Evolutionary conservation across 768 basidiomycete genomes (phyloP).

Genomic region (Amylocystis lapponica): DNA sequence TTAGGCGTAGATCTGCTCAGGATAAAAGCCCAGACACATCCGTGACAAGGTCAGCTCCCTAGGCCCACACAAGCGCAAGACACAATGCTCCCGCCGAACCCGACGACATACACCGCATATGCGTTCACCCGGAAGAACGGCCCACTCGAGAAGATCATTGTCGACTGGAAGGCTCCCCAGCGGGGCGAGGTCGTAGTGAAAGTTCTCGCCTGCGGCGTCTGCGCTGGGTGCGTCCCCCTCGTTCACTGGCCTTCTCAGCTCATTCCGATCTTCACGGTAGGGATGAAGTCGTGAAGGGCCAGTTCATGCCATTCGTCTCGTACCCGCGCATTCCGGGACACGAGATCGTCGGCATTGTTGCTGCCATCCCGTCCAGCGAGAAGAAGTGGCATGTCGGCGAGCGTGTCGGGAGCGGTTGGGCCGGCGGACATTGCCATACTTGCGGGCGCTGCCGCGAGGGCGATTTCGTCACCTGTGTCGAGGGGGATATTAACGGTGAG

Average conservation of each 20-base stretch:
- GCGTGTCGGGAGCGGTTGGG: constrained; percentile 27
- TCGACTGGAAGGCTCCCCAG: constrained; percentile 17
- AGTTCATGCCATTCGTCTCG: neutral
- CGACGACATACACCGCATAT: constrained; percentile 13
- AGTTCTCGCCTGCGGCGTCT: constrained; percentile 24
- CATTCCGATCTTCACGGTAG: constrained; percentile 4
- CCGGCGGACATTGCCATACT: constrained; percentile 20
- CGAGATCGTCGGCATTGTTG: constrained; percentile 24
- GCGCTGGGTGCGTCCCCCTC: constrained; percentile 14
- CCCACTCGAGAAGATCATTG: constrained; percentile 11
- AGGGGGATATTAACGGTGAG: constrained; percentile 20
- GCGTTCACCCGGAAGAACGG: constrained; percentile 16
- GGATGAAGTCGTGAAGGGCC: constrained; percentile 8
- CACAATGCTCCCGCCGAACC: too few species aligned
- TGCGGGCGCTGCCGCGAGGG: constrained; percentile 21
- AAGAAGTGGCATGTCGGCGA: constrained; percentile 20
- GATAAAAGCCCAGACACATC: too few species aligned
- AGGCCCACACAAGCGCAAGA: too few species aligned
- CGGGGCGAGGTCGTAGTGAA: constrained; percentile 18
- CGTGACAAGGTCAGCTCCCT: too few species aligned
- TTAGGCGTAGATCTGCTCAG: too few species aligned
- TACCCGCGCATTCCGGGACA: constrained; percentile 22
- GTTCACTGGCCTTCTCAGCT: neutral
- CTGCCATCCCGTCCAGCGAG: constrained; percentile 16
- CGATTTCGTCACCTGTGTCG: constrained; percentile 20